phyloP scores from a whole-genome alignment of 192 early-diverging fungal species.

The Geranomyces michiganensis region DNA sequence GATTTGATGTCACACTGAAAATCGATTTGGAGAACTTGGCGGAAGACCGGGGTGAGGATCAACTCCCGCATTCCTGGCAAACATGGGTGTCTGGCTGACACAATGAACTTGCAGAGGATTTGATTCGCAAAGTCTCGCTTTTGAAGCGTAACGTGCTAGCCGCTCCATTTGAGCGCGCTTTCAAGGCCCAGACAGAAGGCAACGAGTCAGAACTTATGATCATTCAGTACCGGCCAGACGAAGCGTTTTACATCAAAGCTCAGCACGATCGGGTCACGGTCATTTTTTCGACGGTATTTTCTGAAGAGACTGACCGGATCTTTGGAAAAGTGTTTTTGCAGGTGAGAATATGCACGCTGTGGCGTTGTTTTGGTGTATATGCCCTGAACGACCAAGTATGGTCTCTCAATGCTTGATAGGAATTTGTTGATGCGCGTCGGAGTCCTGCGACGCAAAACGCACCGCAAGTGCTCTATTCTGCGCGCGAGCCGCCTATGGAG shows the following conservation, averaged over 20 bases:
- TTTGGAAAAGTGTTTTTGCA: slow-evolving; percentile 96
- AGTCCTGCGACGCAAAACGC: slow-evolving; percentile 86
- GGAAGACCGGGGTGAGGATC: slow-evolving; percentile 65
- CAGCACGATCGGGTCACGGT: slow-evolving; percentile 94
- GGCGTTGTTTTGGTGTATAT: not conserved
- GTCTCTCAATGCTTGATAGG: slow-evolving; percentile 48
- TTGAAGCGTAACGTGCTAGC: slow-evolving; percentile 95
- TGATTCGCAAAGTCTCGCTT: slow-evolving; percentile 78
- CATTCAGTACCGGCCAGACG: slow-evolving; percentile 90
- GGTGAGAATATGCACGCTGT: slow-evolving; percentile 44
- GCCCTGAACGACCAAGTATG: not conserved
- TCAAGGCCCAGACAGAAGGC: slow-evolving; percentile 76
- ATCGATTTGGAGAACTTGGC: slow-evolving; percentile 81
- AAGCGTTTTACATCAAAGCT: slow-evolving; percentile 91
- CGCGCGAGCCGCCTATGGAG: slow-evolving; percentile 92
- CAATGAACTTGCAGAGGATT: slow-evolving; percentile 6
- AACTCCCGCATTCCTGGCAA: not conserved
- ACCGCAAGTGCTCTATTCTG: slow-evolving; percentile 94
- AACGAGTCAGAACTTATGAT: slow-evolving; percentile 83
- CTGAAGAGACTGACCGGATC: slow-evolving; percentile 95
- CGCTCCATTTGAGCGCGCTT: slow-evolving; percentile 90
- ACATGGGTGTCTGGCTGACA: not conserved
- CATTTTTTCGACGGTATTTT: slow-evolving; percentile 95
- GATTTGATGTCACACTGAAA: slow-evolving; percentile 80
- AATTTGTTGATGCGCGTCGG: slow-evolving; percentile 98